Percentiles rank a stretch among this genome's conserved stretches.
Conservation (phyloP, 148 eudicot species). For the Spergularia bocconei region DNA sequence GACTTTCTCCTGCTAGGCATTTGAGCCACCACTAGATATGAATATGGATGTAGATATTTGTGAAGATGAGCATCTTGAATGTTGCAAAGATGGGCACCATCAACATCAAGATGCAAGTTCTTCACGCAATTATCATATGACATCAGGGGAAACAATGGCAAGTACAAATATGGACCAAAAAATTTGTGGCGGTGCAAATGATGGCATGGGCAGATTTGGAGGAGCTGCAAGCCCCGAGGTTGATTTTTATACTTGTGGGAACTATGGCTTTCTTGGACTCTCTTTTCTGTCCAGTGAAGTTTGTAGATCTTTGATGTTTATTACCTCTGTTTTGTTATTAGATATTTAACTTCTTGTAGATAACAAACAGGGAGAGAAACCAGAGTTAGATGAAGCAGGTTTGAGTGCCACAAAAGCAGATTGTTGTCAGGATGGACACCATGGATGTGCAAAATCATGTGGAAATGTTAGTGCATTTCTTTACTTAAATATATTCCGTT, state of each 20-base stretch:
- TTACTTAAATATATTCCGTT: neutral
- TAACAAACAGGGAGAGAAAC: slow-evolving; percentile 49
- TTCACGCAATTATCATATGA: slow-evolving; percentile 39
- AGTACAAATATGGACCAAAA: slow-evolving; percentile 24
- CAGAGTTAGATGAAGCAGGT: slow-evolving; percentile 31
- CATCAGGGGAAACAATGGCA: slow-evolving; percentile 28
- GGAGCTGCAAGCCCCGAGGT: slow-evolving; percentile 28
- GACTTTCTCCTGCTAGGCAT: slow-evolving; percentile 52
- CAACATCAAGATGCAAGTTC: slow-evolving; percentile 31
- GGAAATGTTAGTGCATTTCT: slow-evolving; percentile 44
- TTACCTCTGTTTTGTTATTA: slow-evolving; percentile 20
- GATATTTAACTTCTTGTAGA: slow-evolving; percentile 41
- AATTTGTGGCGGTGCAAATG: slow-evolving; percentile 28
- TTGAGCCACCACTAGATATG: slow-evolving; percentile 92
- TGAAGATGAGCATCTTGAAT: slow-evolving; percentile 43
- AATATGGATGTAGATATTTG: slow-evolving; percentile 48
- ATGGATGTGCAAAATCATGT: slow-evolving; percentile 29
- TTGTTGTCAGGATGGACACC: slow-evolving; percentile 23
- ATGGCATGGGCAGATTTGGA: slow-evolving; percentile 21
- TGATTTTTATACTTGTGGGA: neutral
- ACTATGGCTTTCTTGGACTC: neutral
- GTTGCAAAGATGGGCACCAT: slow-evolving; percentile 34
- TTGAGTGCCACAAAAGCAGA: slow-evolving; percentile 18
- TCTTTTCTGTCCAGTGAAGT: neutral
- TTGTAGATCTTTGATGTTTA: neutral